Percentiles rank a stretch among this genome's conserved stretches.
Evolutionary conservation across 2,329 filamentous ascomycete genomes (phyloP).

Genomic region (Camillea tinctor): DNA sequence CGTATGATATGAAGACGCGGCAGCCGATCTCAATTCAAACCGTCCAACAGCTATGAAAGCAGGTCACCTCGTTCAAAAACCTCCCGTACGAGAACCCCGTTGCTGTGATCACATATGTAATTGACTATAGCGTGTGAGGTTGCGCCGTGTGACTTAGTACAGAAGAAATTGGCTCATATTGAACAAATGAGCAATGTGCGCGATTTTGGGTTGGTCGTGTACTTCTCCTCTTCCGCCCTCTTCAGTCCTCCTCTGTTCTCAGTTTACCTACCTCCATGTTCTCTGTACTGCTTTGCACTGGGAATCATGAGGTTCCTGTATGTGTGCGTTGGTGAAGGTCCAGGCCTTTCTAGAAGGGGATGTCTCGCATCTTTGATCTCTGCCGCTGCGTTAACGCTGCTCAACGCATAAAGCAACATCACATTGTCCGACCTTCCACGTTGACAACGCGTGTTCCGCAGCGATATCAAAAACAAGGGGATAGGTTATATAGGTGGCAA

Average conservation of each 20-base stretch:
- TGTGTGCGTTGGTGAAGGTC: neutral
- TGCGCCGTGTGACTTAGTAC: neutral
- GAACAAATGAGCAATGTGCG: neutral
- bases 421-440: neutral
- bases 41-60: neutral
- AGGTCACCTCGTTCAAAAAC: neutral
- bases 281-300: neutral
- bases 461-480: neutral
- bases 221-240: neutral
- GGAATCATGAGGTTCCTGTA: neutral
- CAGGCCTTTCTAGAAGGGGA: neutral
- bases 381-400: neutral
- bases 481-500: neutral
- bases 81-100: neutral
- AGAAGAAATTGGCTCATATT: neutral
- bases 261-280: no score
- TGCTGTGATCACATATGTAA: neutral
- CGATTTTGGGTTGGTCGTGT: neutral
- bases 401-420: neutral
- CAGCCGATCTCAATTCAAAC: neutral
- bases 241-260: no score
- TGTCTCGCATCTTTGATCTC: neutral
- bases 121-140: neutral
- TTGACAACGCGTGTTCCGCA: neutral
- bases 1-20: neutral